Evolutionary conservation across 768 basidiomycete genomes (phyloP), one percentile per base, ranked within the genome.

Genomic region (Baorangia bicolor): DNA sequence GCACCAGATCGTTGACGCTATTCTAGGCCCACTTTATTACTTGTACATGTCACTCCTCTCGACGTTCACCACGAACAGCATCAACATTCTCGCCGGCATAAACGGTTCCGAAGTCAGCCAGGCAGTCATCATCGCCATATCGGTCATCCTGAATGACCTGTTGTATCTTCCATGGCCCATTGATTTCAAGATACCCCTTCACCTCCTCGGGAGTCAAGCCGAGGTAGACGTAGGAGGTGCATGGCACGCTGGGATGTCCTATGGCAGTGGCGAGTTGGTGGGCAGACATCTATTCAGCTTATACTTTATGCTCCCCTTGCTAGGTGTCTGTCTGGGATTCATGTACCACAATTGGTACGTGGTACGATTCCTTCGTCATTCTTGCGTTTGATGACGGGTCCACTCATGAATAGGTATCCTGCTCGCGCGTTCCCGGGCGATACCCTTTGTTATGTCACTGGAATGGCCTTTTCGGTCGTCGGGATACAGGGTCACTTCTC

Each of bases 391-490:
- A 40, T 45, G 25, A 44, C 48, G 47, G 31, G 7, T 20, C 35
- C 14, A 33, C 23, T 34, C 49, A 13, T 64, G 23, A n/a, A 40
- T 10, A 98, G 96, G 94, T 98, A 96, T 69, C 97, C 97, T 7
- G 94, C 97, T 11, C 82, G 89, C 21, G 93, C 84, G 0, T 99
- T 98, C 68, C 91, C 94, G 0, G 97, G 97, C 3, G 97, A 99
- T 70, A 99, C 97, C 4, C 80, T 99, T 30, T 99, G 97, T 72
- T 99, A 99, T 75, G 86, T 98, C 38, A 85, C 94, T 0, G 97
- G 97, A 56, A 99, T 99, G 97, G 93, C 97, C 5, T 98, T 99
- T 69, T 89, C 97, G 1, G 95, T 97, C 10, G 94, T 96, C 31
- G 95, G 94, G 23, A 98, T 99, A 59, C 92, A 97, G 66, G 94